Evolutionary conservation across 805 yeast genomes (phyloP), one percentile per base, ranked within the genome.

Genomic region (Wilhelminamyces savonicus): DNA sequence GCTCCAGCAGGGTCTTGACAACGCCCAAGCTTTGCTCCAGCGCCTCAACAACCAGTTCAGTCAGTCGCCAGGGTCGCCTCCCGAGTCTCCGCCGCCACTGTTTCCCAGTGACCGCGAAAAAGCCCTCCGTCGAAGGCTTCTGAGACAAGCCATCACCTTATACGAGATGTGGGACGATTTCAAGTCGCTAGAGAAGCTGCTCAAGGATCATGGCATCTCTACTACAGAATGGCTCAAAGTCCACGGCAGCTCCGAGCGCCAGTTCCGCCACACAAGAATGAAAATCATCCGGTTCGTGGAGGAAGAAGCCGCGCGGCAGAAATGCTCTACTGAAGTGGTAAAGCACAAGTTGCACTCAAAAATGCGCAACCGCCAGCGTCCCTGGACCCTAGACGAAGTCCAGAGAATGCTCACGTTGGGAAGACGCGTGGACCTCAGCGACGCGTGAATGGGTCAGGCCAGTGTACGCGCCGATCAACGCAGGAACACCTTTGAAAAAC

Each of bases 161-260:
- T 49, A 44, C 31, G 59, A 54, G 34, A 50, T 54, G 57, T 54
- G 60, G 60, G 53, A 54, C 33, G 60, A 54, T 34, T 54, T 51
- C 34, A 54, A 52, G 29, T 38, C 48, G 4, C 33, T 54, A 15
- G 59, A 53, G 26, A 31, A 35, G 15, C 52, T 43, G 13, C 35
- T 54, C 21, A 43, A 40, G 11, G 44, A 44, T 15, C 41, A 46
- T 27, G 50, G 45, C 22, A 40, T 54, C 17, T 40, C 53, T 12
- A 32, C 44, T 7, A 50, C 56, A 5, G 59, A 53, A 31, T 54
- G 60, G 60, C 26, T 52, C 9, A 51, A 50, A 29, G 46, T 48
- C 6, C 60, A 54, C 28, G 56, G 59, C 7, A 40, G 44, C 22
- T 44, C 52, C 3, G 57, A 52, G 35, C 27, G 57, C 16, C 56